Evolutionary conservation across 2,329 filamentous ascomycete species (phyloP).

Genomic region (Fusarium nygamai): DNA sequence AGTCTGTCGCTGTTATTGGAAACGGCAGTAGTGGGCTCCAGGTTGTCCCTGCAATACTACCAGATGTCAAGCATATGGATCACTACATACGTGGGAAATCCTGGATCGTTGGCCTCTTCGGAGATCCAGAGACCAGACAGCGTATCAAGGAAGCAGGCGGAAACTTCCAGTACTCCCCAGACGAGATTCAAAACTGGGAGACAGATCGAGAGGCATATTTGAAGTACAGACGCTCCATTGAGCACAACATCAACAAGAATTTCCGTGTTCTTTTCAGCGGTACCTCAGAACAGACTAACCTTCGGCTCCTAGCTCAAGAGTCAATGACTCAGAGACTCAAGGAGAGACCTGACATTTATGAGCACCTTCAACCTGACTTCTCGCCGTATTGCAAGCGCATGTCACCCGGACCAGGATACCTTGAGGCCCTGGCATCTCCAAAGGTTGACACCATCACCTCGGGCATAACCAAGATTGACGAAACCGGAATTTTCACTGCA

Average conservation of each 20-base stretch:
- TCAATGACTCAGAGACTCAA: background rate
- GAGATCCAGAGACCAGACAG: background rate
- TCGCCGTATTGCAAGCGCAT: slow-evolving; percentile 15
- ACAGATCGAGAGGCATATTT: slow-evolving; percentile 6
- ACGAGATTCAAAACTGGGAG: background rate
- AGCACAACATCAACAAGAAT: slow-evolving; percentile 19
- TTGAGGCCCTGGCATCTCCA: slow-evolving; percentile 2
- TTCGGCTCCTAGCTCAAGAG: background rate
- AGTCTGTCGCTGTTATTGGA: slow-evolving; percentile 8
- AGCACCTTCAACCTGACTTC: background rate
- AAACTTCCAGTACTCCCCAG: background rate
- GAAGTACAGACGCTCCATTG: background rate
- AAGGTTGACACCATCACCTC: slow-evolving; percentile 9
- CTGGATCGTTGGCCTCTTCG: slow-evolving; percentile 9
- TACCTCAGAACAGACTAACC: background rate
- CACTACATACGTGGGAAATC: slow-evolving; percentile 9
- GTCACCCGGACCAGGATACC: slow-evolving; percentile 12
- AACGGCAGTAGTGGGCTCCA: slow-evolving; percentile 11
- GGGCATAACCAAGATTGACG: background rate
- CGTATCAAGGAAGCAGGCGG: slow-evolving; percentile 6
- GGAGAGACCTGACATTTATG: background rate
- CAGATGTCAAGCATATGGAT: slow-evolving; percentile 12
- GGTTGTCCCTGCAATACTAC: slow-evolving; percentile 3
- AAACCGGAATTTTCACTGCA: background rate
- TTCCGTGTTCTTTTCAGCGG: slow-evolving; percentile 3